Evolutionary conservation across 495 filamentous ascomycete genomes (phyloP), one percentile per base, ranked within the genome.

Genomic region (Aspergillus wentii): DNA sequence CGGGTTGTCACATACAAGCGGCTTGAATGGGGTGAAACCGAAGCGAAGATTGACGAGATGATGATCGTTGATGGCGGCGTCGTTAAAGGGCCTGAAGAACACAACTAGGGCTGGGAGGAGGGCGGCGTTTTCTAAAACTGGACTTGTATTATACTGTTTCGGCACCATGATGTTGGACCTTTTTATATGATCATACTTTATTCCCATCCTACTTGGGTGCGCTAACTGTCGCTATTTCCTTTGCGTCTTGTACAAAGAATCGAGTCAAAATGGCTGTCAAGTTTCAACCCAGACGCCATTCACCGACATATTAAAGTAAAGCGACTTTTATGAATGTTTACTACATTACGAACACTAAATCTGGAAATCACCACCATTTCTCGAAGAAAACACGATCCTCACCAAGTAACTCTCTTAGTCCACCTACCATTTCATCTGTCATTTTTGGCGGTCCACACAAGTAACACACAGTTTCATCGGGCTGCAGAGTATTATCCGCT

Each of bases 1-100:
- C 74, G 83, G 26, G 87, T 97, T 33, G 79, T 74, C 32, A 97
- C 92, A 3, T 98, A 91, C 72, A 96, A 95, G 66, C 73, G 94
- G 36, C 62, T 95, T 11, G 94, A 96, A 69, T 83, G 76, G 58
- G 89, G 87, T 22, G 78, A 88, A 16, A 75, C 66, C n/a, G 70
- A 80, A 40, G 74, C 76, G 48, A 73, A 69, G 48, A 62, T 95
- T 26, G 89, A 95, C 52, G 82, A 94, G 57, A 79, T 90, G 67
- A 82, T 92, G 39, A 80, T 98, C 42, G 87, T 95, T 13, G 87
- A 95, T 30, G 83, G 74, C 1, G 91, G 88, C 11, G 76, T 60
- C 36, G 78, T 85, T 11, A 64, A 62, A 30, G 53, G 59, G 21
- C 54, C 56, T 3, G 45, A 42, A 8, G 33, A 52, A 34, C 28